Evolutionary conservation across 2,329 filamentous ascomycete species (phyloP).

Genomic region (Ophiostoma fasciatum): DNA sequence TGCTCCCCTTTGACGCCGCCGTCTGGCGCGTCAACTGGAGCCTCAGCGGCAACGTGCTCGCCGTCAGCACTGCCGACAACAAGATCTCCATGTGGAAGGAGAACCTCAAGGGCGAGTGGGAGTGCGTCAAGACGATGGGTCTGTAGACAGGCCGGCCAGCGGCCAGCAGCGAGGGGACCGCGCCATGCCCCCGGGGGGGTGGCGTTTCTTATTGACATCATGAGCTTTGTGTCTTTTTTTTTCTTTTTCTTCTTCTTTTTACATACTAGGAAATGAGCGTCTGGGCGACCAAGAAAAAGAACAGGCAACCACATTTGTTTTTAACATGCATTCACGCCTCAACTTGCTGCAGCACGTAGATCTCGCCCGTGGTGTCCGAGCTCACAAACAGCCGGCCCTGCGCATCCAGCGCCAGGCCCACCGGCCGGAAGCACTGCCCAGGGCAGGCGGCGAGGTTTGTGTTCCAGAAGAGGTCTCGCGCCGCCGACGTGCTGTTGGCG

Average conservation of each 20-base stretch:
- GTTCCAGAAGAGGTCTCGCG: slow-evolving; percentile 45
- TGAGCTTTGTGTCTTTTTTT: background rate
- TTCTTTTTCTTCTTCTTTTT: background rate
- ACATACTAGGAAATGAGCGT: too few relatives aligned
- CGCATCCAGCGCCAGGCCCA: slow-evolving; percentile 37
- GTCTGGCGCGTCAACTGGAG: slow-evolving; percentile 98
- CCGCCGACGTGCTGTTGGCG: too few relatives aligned
- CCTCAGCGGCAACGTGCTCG: slow-evolving; percentile 87
- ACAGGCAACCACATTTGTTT: too few relatives aligned
- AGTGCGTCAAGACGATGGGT: slow-evolving; percentile 85
- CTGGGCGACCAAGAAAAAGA: background rate
- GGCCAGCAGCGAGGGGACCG: too few relatives aligned
- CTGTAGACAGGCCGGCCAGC: too few relatives aligned
- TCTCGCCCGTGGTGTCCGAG: slow-evolving; percentile 49
- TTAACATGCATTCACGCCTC: background rate
- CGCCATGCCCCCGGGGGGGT: too few relatives aligned
- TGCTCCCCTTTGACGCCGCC: slow-evolving; percentile 73
- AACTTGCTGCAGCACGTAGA: slow-evolving; percentile 41
- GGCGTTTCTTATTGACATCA: too few relatives aligned
- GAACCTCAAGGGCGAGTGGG: slow-evolving; percentile 91
- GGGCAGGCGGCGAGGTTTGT: slow-evolving; percentile 37
- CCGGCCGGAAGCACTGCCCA: slow-evolving; percentile 45
- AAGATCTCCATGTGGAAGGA: slow-evolving; percentile 98
- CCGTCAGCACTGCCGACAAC: slow-evolving; percentile 88
- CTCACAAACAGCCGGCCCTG: slow-evolving; percentile 45